Evolutionary conservation across 345 rosid genomes (phyloP).

Genomic region (Camelina sativa): DNA sequence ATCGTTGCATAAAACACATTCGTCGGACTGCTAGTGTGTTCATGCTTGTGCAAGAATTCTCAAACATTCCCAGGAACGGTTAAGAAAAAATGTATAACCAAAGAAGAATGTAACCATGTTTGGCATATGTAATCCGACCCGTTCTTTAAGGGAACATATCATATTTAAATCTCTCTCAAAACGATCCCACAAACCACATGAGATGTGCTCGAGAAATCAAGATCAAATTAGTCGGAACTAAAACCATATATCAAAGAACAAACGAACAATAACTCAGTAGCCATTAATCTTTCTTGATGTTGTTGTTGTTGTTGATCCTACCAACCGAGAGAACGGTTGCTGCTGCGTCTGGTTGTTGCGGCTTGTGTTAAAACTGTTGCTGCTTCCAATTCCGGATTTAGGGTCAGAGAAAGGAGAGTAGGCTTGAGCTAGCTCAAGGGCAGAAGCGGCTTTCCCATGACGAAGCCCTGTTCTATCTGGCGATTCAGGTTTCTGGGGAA

Average conservation of each 20-base stretch:
- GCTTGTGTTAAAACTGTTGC: slow-evolving; percentile 47
- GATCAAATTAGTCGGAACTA: slow-evolving; percentile 38
- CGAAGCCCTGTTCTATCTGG: slow-evolving; percentile 56
- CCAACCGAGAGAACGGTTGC: slow-evolving; percentile 73
- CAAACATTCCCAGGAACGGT: background rate
- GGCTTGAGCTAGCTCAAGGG: slow-evolving; percentile 79
- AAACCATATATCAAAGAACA: slow-evolving; percentile 25
- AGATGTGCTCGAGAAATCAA: slow-evolving; percentile 18
- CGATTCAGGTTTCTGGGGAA: slow-evolving; percentile 56
- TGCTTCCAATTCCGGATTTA: slow-evolving; percentile 49
- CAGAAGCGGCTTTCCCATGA: slow-evolving; percentile 73
- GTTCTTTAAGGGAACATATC: slow-evolving; percentile 20
- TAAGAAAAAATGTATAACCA: slow-evolving; percentile 21
- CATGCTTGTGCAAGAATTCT: background rate
- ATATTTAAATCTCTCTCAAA: slow-evolving; percentile 27
- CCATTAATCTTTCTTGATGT: slow-evolving; percentile 66
- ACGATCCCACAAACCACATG: slow-evolving; percentile 26
- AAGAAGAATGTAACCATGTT: slow-evolving; percentile 27
- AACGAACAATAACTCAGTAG: slow-evolving; percentile 46
- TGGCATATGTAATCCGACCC: slow-evolving; percentile 28
- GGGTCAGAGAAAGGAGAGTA: slow-evolving; percentile 65
- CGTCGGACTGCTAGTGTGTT: background rate
- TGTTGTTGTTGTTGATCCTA: slow-evolving; percentile 44
- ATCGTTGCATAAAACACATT: background rate
- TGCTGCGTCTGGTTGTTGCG: slow-evolving; percentile 50